Base-by-base conservation (phyloP, 2,329 filamentous ascomycete species). In the Epichloe glyceriae region DNA sequence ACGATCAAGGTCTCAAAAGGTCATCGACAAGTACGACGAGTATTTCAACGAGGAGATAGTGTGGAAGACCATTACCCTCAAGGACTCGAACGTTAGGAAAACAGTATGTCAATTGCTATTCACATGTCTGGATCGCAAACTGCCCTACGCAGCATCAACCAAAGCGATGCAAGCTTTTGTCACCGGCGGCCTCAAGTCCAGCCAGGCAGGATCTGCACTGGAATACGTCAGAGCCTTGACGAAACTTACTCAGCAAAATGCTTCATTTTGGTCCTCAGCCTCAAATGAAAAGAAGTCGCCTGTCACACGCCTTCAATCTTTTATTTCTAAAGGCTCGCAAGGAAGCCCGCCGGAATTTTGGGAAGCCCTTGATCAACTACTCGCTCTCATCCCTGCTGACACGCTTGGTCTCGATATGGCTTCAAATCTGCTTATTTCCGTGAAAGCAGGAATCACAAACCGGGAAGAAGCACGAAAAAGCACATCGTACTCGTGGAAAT, bases 301-400 rank as follows among this genome's bases (percentile, higher is more conserved):
- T 0, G 57, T 78, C 2, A 69, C 70, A 4, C 69, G 83, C 20
- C 66, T 98, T 4, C 76, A 79, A 47, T 72, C 80, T 8, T 93
- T 94, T 57, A 71, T 97, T 6, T 82, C 86, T 54, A 86, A 83
- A 59, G 91, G 93, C 3, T 95, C 91, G 0, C 87, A 96, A 60
- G 79, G 82, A n/a, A 85, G 85, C 3, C 72, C 80, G 0, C 68
- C 74, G 3, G 76, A 74, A 10, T 95, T 83, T 61, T 98, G 93
- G 93, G 67, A 73, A 26, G 78, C 77, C 15, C 64, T 95, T 34
- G 72, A 76, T 39, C 70, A 73, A 33, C 67, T 97, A 0, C 62
- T 95, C 5, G 70, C 76, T 20, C 64, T 82, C 1, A 62, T 91
- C 1, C 72, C 84, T 46, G 57, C 65, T 2, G 67, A 76, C 14